Percentiles rank a stretch among this genome's conserved stretches.
Evolutionary conservation across 371 early-diverging fungal species (phyloP).

Genomic region (Chytridium lagenaria): DNA sequence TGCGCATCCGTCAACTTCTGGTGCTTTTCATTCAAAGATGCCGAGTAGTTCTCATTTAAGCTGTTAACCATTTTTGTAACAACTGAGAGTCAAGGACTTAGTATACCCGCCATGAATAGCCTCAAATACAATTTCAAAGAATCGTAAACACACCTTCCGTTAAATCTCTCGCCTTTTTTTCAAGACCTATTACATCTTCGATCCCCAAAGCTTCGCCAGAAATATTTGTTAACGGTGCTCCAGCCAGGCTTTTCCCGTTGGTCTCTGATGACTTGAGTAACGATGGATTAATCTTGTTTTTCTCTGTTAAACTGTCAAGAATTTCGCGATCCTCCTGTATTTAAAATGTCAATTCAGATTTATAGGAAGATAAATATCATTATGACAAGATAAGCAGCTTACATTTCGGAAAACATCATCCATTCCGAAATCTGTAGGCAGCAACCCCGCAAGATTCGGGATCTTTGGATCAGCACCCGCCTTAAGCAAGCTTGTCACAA

Average conservation of each 20-base stretch:
- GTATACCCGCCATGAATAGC: too few species aligned
- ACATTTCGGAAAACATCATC: constrained; percentile 36
- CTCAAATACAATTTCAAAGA: constrained; percentile 13
- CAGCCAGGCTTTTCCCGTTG: background rate
- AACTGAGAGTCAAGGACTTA: constrained; percentile 16
- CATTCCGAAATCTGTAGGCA: constrained; percentile 52
- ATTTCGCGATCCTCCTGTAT: constrained; percentile 7
- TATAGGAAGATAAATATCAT: too few species aligned
- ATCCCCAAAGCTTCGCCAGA: background rate
- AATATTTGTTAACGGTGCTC: background rate
- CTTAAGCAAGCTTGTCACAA: constrained; percentile 76
- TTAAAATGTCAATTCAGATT: too few species aligned
- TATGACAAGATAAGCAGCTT: too few species aligned
- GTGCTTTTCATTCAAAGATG: constrained; percentile 65
- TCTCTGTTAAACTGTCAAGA: background rate
- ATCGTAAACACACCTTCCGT: constrained; percentile 30
- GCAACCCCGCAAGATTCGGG: constrained; percentile 73
- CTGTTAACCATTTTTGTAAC: constrained; percentile 38
- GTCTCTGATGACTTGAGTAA: background rate
- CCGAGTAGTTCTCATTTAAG: constrained; percentile 30
- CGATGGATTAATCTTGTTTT: background rate
- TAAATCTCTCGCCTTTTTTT: constrained; percentile 31
- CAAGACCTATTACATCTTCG: constrained; percentile 2
- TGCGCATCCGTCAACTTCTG: constrained; percentile 66
- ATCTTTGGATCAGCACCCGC: constrained; percentile 82